phyloP scores from a whole-genome alignment of 768 basidiomycete genomes.

The Mycena rosella region DNA sequence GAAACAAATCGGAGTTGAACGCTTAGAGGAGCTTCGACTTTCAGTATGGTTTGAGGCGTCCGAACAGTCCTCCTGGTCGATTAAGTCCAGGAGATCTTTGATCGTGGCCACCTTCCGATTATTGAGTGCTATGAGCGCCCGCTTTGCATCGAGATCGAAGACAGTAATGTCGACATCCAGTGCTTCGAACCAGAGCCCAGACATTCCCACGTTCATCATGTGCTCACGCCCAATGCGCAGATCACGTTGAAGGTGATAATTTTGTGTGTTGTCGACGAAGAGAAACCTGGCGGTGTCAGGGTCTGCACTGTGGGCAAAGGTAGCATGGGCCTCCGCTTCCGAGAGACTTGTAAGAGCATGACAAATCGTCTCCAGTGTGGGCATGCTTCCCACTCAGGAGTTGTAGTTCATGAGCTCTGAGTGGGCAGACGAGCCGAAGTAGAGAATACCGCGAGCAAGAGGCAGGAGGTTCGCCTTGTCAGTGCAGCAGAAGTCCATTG shows the following conservation, averaged over 20 bases:
- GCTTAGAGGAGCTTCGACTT: conserved; percentile 2
- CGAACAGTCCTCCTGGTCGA: conserved; percentile 9
- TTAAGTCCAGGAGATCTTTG: conserved; percentile 4
- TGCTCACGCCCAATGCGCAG: conserved; percentile 8
- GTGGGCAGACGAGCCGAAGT: conserved; percentile 37
- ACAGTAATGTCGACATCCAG: not conserved
- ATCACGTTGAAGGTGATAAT: not conserved
- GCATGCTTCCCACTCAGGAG: conserved; percentile 8
- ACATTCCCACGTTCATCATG: conserved; percentile 23
- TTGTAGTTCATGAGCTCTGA: conserved; percentile 34
- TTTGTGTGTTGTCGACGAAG: conserved; percentile 7
- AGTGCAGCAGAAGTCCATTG: conserved; percentile 32
- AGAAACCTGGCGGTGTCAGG: not conserved
- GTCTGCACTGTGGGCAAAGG: not conserved
- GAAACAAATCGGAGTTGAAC: not conserved
- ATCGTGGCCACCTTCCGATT: not conserved
- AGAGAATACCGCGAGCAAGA: conserved; percentile 33
- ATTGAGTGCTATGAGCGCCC: not conserved
- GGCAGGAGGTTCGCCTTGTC: conserved; percentile 39
- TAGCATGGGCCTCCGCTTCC: not conserved
- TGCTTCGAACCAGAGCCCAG: conserved; percentile 1
- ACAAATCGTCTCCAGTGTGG: not conserved
- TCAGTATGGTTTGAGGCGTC: not conserved
- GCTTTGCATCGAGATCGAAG: conserved; percentile 1
- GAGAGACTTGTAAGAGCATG: not conserved